Evolutionary conservation across 2,329 filamentous ascomycete species (phyloP).

Genomic region (Apiospora aurea): DNA sequence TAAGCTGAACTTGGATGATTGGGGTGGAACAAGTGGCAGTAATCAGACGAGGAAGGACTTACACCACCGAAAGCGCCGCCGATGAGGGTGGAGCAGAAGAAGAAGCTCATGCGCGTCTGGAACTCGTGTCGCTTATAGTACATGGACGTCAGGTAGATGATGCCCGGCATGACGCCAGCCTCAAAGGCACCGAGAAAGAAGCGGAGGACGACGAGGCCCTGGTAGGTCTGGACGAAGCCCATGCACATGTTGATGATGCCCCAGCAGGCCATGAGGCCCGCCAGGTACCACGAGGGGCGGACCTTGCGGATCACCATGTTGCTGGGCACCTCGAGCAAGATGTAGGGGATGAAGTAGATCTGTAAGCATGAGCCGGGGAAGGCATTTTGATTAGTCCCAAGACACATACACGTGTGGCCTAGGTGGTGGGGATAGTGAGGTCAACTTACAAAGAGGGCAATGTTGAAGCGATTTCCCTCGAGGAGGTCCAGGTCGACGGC

Average conservation of each 20-base stretch:
- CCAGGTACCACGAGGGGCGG: slow-evolving; percentile 48
- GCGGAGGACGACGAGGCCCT: slow-evolving; percentile 49
- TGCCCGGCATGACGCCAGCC: slow-evolving; percentile 54
- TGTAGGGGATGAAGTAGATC: slow-evolving; percentile 50
- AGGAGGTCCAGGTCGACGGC: slow-evolving; percentile 48
- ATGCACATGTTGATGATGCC: slow-evolving; percentile 55
- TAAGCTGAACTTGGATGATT: background rate
- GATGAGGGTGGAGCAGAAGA: slow-evolving; percentile 51
- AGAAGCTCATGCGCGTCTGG: slow-evolving; percentile 53
- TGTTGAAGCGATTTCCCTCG: slow-evolving; percentile 51
- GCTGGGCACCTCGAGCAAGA: slow-evolving; percentile 53
- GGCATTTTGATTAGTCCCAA: background rate
- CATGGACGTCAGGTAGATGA: slow-evolving; percentile 54
- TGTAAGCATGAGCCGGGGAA: slow-evolving; percentile 13
- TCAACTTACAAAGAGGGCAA: slow-evolving; percentile 47
- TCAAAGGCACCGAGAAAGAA: slow-evolving; percentile 55
- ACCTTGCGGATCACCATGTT: slow-evolving; percentile 53
- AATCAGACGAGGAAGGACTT: slow-evolving; percentile 27
- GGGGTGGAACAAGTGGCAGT: background rate
- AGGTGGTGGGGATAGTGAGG: slow-evolving; percentile 33
- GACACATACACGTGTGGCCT: background rate
- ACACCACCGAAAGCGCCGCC: slow-evolving; percentile 52
- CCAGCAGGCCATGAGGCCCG: slow-evolving; percentile 51
- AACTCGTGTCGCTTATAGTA: slow-evolving; percentile 59
- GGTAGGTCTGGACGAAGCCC: slow-evolving; percentile 51